Conservation (phyloP, 2,329 filamentous ascomycete genomes). For the Pseudogymnoascus pannorum region DNA sequence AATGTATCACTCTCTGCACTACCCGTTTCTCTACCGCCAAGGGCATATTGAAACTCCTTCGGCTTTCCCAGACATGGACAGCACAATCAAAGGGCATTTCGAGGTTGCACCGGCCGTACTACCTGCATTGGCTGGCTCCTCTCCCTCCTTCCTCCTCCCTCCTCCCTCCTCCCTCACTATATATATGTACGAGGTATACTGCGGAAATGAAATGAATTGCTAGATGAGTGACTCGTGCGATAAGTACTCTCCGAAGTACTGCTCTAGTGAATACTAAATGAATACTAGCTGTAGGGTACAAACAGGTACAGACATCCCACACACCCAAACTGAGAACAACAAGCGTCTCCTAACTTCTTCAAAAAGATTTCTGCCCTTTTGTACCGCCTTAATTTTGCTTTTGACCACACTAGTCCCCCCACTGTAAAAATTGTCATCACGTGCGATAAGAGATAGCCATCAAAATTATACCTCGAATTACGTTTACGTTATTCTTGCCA, state of each 20-base stretch:
- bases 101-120: no score
- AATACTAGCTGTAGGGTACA: neutral
- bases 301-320: neutral
- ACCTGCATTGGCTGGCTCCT: no score
- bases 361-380: neutral
- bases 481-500: slow-evolving; percentile 2
- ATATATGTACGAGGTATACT: no score
- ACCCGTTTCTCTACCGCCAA: neutral
- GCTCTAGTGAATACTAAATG: neutral
- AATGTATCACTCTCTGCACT: neutral
- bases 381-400: neutral
- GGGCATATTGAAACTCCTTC: no score
- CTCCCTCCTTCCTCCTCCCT: no score
- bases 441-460: neutral
- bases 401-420: neutral
- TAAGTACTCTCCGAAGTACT: neutral
- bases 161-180: no score
- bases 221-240: neutral
- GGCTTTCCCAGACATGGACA: no score
- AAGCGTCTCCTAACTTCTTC: neutral
- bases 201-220: no score
- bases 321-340: neutral
- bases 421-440: neutral
- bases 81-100: no score
- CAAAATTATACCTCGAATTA: neutral